Evolutionary conservation across 805 yeast genomes (phyloP), one percentile per base, ranked within the genome.

Genomic region (Saccharomycopsis olivae): DNA sequence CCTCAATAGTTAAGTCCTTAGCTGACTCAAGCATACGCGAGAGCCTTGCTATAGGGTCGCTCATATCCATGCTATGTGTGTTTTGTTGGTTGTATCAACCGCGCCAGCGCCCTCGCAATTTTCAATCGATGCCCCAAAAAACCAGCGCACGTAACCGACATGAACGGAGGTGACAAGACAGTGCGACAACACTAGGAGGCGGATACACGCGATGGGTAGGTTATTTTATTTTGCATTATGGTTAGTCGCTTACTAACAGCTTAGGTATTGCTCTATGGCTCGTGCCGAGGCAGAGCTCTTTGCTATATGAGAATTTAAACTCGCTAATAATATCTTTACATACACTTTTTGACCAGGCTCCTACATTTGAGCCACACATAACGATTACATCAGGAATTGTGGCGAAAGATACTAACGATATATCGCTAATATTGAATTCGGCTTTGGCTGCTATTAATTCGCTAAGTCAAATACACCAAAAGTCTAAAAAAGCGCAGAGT

Each of bases 21-120:
- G 94, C 94, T 19, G 86, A 74, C 59, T 83, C 94, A 40, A 86
- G 64, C 59, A 84, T 75, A 13, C 83, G 74, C 17, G 87, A 69
- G 50, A 84, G 62, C 44, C 72, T 69, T 9, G 76, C 63, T 31
- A 80, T 61, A 3, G 85, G 71, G 41, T 71, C 78, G 3, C 71
- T 66, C 78, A 72, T 73, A 15, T 5, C 27, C 11, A 23, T 23
- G 27, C 11, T 23, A 23, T n/a, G n/a, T n/a, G n/a, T n/a, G n/a
- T n/a, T n/a, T n/a, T n/a, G n/a, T 29, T n/a, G 9, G 9, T 29
- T 25, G n/a, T n/a, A n/a, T n/a, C n/a, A n/a, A n/a, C n/a, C n/a
- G n/a, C n/a, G n/a, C n/a, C n/a, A n/a, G n/a, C n/a, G n/a, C n/a
- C n/a, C n/a, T n/a, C n/a, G n/a, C n/a, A n/a, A n/a, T n/a, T n/a